Evolutionary conservation across 2,329 filamentous ascomycete genomes (phyloP).

Genomic region (Tricladium varicosporioides): DNA sequence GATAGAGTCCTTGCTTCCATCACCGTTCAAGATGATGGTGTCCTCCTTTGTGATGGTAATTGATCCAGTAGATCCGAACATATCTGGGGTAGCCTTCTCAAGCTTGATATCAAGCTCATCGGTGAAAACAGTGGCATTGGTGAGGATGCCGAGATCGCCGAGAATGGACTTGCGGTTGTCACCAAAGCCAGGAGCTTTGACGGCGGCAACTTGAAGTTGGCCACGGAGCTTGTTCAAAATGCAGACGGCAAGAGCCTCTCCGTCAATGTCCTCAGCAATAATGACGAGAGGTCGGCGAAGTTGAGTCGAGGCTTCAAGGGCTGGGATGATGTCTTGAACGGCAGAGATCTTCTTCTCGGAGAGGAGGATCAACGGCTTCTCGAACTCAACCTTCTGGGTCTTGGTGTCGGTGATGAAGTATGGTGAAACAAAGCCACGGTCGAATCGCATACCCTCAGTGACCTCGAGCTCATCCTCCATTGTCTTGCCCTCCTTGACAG

Average conservation of each 20-base stretch:
- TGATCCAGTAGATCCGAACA: conserved; percentile 94
- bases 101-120: conserved; percentile 99
- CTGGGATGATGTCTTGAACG: conserved; percentile 97
- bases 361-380: conserved; percentile 97
- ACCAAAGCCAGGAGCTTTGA: conserved; percentile 98
- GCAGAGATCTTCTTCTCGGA: conserved; percentile 99
- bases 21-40: conserved; percentile 96
- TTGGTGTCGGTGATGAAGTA: conserved; percentile 99
- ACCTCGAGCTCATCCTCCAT: conserved; percentile 96
- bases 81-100: conserved; percentile 92
- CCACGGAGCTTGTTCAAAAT: conserved; percentile 99
- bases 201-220: conserved; percentile 95
- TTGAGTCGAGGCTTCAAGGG: conserved; percentile 95
- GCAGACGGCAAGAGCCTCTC: conserved; percentile 96
- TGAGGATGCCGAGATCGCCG: conserved; percentile 91
- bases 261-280: conserved; percentile 98
- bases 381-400: conserved; percentile 98
- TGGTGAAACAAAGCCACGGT: conserved; percentile 96
- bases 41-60: conserved; percentile 99
- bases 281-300: conserved; percentile 94
- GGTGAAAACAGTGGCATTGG: conserved; percentile 95
- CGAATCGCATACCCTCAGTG: conserved; percentile 99
- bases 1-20: conserved; percentile 91
- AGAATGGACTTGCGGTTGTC: conserved; percentile 99
- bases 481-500: conserved; percentile 99